Evolutionary conservation across 2,329 filamentous ascomycete genomes (phyloP).

Genomic region (Colletotrichum sp.): DNA sequence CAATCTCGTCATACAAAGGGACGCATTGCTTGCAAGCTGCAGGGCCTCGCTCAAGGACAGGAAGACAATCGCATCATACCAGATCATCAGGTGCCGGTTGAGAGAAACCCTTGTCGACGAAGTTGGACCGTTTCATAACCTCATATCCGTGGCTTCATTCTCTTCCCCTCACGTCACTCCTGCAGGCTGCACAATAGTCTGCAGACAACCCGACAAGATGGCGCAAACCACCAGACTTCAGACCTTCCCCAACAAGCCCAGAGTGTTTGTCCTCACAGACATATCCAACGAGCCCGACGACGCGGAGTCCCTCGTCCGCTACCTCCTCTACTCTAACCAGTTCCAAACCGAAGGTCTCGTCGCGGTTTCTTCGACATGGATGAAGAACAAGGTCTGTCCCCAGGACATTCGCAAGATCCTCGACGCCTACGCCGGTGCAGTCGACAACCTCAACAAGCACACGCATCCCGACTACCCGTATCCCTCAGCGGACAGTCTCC

Average conservation of each 20-base stretch:
- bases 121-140: not conserved
- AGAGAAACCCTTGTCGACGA: not conserved
- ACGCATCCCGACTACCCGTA: conserved; percentile 48
- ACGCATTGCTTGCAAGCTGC: not conserved
- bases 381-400: conserved; percentile 42
- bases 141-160: not conserved
- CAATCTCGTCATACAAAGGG: not conserved
- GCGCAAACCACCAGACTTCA: not conserved
- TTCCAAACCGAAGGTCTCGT: conserved; percentile 49
- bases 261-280: conserved; percentile 46
- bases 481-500: conserved; percentile 39
- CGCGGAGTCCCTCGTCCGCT: conserved; percentile 46
- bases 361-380: conserved; percentile 50
- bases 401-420: conserved; percentile 48
- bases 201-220: not conserved
- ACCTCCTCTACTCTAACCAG: conserved; percentile 50
- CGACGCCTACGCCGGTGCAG: conserved; percentile 47
- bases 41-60: not conserved
- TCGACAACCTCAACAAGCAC: conserved; percentile 53
- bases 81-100: not conserved
- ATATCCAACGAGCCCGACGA: conserved; percentile 53
- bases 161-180: not conserved
- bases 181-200: not conserved
- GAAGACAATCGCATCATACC: not conserved
- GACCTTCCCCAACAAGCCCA: conserved; percentile 28